Evolutionary conservation across 352 stramenopile genomes (phyloP).

Genomic region (Phytophthora citrophthora): DNA sequence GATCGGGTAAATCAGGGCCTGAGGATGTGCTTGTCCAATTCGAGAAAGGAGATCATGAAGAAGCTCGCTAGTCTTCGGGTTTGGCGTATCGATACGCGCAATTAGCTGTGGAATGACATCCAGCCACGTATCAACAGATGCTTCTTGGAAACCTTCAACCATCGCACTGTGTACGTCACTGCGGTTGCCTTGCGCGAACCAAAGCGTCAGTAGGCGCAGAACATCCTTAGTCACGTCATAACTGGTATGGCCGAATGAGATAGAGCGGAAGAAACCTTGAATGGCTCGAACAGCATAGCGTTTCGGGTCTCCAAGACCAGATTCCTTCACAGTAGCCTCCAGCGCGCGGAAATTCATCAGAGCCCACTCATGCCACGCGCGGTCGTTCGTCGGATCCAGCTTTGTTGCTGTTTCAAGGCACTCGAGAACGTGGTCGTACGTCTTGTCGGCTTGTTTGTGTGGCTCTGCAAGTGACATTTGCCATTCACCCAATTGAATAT

Average conservation of each 20-base stretch:
- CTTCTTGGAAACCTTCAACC: conserved; percentile 90
- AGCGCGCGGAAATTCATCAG: conserved; percentile 96
- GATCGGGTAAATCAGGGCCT: conserved; percentile 99
- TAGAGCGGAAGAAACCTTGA: conserved; percentile 98
- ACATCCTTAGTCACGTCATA: conserved; percentile 97
- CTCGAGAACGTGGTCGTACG: conserved; percentile 78
- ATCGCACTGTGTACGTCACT: conserved; percentile 88
- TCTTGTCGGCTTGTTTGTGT: conserved; percentile 69
- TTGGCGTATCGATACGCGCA: conserved; percentile 88
- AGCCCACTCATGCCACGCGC: conserved; percentile 98
- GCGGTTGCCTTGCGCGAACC: conserved; percentile 97
- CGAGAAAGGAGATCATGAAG: conserved; percentile 91
- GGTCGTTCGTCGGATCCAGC: conserved; percentile 93
- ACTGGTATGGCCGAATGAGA: conserved; percentile 94
- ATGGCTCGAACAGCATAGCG: conserved; percentile 93
- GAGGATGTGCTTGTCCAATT: conserved; percentile 95
- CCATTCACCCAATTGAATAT: conserved; percentile 88
- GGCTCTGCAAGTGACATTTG: conserved; percentile 82
- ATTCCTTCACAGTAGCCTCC: conserved; percentile 67
- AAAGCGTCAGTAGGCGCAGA: conserved; percentile 98
- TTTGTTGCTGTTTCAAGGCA: conserved; percentile 86
- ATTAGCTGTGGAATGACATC: conserved; percentile 99
- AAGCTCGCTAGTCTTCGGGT: conserved; percentile 79
- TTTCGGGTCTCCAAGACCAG: conserved; percentile 55
- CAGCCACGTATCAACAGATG: conserved; percentile 98